phyloP scores from a whole-genome alignment of 495 filamentous ascomycete species.

The Umbilicaria muhlenbergii region DNA sequence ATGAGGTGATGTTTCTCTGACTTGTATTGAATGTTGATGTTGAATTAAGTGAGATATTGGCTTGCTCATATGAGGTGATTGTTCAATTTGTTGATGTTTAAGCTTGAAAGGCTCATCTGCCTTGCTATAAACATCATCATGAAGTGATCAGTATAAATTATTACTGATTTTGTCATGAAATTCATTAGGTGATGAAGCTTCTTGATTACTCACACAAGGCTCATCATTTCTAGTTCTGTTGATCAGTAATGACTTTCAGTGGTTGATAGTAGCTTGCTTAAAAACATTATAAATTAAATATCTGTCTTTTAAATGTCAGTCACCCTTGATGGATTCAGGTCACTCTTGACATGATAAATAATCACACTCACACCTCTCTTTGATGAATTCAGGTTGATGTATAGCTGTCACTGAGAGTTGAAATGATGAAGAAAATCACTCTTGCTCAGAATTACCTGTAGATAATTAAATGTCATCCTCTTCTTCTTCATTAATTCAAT shows the following conservation, averaged over 20 bases:
- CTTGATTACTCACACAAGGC: not conserved
- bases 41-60: not conserved
- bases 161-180: not conserved
- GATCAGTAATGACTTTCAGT: constrained; percentile 3
- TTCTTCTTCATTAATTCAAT: no score
- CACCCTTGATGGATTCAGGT: not conserved
- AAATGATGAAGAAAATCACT: not conserved
- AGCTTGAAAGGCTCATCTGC: not conserved
- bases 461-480: not conserved
- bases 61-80: not conserved
- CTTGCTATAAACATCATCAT: not conserved
- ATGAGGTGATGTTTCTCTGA: not conserved
- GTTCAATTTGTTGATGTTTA: constrained; percentile 2
- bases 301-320: not conserved
- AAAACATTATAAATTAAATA: constrained; percentile 4
- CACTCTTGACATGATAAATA: constrained; percentile 1
- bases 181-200: constrained; percentile 3
- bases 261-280: constrained; percentile 1
- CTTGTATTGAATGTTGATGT: not conserved
- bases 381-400: constrained; percentile 1
- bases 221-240: constrained; percentile 1
- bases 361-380: not conserved
- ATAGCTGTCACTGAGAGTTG: not conserved
- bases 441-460: not conserved
- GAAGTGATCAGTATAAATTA: constrained; percentile 1